phyloP scores from a whole-genome alignment of 2,329 filamentous ascomycete species.

The Pseudogymnoascus sp. region DNA sequence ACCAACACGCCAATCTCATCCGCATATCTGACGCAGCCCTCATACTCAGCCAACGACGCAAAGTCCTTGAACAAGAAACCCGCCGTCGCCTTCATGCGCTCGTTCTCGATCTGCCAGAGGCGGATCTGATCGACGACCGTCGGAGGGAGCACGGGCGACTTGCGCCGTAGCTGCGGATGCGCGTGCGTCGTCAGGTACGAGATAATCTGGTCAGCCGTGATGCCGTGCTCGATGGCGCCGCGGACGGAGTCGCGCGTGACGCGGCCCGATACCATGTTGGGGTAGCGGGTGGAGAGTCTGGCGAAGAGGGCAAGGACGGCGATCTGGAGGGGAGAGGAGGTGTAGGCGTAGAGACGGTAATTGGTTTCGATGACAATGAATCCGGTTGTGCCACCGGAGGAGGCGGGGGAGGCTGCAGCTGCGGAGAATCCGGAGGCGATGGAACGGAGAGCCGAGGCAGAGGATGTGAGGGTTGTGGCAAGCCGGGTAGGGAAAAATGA shows the following conservation, averaged over 20 bases:
- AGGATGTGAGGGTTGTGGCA: conserved; percentile 82
- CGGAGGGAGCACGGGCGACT: conserved; percentile 69
- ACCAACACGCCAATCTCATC: conserved; percentile 83
- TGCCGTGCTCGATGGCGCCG: conserved; percentile 77
- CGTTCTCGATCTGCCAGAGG: conserved; percentile 94
- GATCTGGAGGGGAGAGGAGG: conserved; percentile 86
- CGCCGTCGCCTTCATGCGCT: conserved; percentile 75
- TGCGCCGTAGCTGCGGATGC: conserved; percentile 78
- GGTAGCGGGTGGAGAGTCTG: conserved; percentile 80
- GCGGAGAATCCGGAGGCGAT: conserved; percentile 60
- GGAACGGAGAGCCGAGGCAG: conserved; percentile 59
- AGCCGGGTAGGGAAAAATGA: conserved; percentile 86
- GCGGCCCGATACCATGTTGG: conserved; percentile 87
- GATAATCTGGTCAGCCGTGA: conserved; percentile 92
- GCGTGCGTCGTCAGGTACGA: conserved; percentile 86
- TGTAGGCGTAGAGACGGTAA: conserved; percentile 96
- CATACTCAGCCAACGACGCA: conserved; percentile 59
- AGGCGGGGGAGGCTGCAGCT: conserved; percentile 34
- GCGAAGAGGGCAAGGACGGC: conserved; percentile 87
- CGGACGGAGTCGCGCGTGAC: conserved; percentile 83
- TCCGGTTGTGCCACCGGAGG: conserved; percentile 45
- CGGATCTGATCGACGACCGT: conserved; percentile 97
- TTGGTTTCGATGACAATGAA: conserved; percentile 97
- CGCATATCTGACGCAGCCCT: conserved; percentile 65
- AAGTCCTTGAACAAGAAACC: conserved; percentile 93